Base-by-base conservation (phyloP, 345 rosid genomes). In the Microthlaspi erraticum region DNA sequence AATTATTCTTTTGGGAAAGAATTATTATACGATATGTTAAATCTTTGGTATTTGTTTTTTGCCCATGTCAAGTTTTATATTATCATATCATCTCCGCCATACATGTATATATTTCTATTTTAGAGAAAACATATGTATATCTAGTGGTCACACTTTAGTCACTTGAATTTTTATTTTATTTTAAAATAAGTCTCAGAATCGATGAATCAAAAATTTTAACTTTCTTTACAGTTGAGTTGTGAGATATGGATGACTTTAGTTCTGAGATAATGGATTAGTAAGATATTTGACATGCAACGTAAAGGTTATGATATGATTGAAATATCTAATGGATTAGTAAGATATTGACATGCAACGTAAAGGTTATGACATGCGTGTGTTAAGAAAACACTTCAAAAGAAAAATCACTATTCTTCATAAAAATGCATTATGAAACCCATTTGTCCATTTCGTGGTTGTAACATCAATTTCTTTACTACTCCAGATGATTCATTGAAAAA, bases 241-340 rank as follows among this genome's bases (percentile, higher is more conserved):
- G 59, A 29, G 59, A 65, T 56, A 45, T 64, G 46, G 41, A 54
- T 54, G 5, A 33, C 51, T 55, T 64, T 26, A 64, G 43, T 58
- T 66, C 44, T 48, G 41, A 38, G 45, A 23, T 61, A 36, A 61
- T 41, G 14, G 31, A 75, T 68, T 54, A 32, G 45, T 54, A 43
- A 46, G 66, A 76, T 39, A 38, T 23, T 23, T 31, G 79, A 75
- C 73, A 69, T 61, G 52, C 48, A 75, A 75, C 79, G 71, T 69
- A 68, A 75, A 76, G 70, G 26, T 41, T 52, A 33, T 43, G 56
- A 51, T 36, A 67, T 67, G 45, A 74, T 23, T 36, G 55, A 75
- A 67, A 68, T 60, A 75, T 60, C 43, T 61, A 36, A 61, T 41
- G 14, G 31, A 75, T 68, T 23, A 23, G 26, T 23, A 23, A 23